Base-by-base conservation (phyloP, 2,329 filamentous ascomycete species). In the Cryphonectria nitschkei region DNA sequence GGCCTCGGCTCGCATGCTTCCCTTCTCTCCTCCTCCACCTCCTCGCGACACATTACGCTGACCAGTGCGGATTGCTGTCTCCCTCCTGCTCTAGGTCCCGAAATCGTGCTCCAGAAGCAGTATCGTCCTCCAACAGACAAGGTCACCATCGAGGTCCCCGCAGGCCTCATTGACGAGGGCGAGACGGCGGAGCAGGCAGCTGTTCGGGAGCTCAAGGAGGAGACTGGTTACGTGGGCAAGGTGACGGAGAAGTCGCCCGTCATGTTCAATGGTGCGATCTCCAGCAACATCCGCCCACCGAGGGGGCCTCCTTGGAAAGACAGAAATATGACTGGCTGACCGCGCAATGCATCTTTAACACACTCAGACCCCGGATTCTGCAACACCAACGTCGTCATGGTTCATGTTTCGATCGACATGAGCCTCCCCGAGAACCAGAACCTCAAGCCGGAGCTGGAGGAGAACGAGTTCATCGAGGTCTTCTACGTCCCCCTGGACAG, bases 401-500 rank as follows among this genome's bases (percentile, higher is more conserved):
- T 95, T 19, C 92, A 95, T 77, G 88, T 95, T 58, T 86, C 84
- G 1, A 88, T 95, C 73, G 92, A 95, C 79, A 88, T 92, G 85
- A 85, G 82, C 5, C 82, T 89, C 1, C 86, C 90, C 0, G 89
- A 89, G 75, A 95, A 95, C 77, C 87, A 90, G 77, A 84, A 92
- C 68, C 89, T 88, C 1, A 85, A 89, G 78, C 90, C 92, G 0
- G 82, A 92, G 77, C 84, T 95, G 8, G 92, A 95, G 78, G 92
- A 94, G 37, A 91, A 89, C 73, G 93, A 95, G 81, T 95, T 94
- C 77, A 95, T 95, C 76, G 92, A 95, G 78, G 90, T 90, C 46
- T 95, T 95, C 76, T 88, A 87, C 11, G 85, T 93, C 9, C 90
- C 89, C 7, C 77, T 95, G 60, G 82, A 80, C 29, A 82, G 86